Evolutionary conservation across 2,329 filamentous ascomycete genomes (phyloP).

Genomic region (Penicillium sp.): DNA sequence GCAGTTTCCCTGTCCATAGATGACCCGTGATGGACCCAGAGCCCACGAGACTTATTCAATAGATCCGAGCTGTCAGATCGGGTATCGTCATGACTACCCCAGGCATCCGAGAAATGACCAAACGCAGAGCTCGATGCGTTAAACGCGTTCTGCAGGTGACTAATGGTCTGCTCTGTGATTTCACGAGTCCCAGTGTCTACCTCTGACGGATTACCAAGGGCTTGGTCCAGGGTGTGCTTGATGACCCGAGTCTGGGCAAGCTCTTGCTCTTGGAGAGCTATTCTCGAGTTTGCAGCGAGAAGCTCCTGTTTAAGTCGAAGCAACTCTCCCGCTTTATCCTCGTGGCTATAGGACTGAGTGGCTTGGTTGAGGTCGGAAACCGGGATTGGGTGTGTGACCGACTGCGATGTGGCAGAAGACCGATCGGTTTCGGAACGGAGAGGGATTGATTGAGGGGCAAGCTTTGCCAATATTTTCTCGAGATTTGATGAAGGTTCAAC

Average conservation of each 20-base stretch:
- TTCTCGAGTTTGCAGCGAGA: constrained; percentile 57
- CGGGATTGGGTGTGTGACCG: constrained; percentile 15
- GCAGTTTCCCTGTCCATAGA: constrained; percentile 30
- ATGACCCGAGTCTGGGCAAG: constrained; percentile 61
- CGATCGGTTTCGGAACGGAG: constrained; percentile 23
- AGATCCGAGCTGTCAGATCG: constrained; percentile 48
- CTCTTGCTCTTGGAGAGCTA: constrained; percentile 63
- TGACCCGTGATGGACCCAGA: constrained; percentile 30
- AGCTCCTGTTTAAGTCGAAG: constrained; percentile 60
- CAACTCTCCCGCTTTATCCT: constrained; percentile 51
- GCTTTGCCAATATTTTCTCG: constrained; percentile 60
- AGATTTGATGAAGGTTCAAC: constrained; percentile 49
- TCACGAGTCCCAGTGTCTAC: constrained; percentile 52
- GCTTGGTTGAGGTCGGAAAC: constrained; percentile 10
- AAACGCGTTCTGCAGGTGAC: constrained; percentile 54
- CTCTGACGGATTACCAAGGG: constrained; percentile 56
- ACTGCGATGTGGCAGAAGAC: constrained; percentile 19
- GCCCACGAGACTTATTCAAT: constrained; percentile 39
- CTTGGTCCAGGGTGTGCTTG: constrained; percentile 62
- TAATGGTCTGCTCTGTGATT: constrained; percentile 53
- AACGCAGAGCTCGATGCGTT: constrained; percentile 51
- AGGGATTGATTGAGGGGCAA: constrained; percentile 37
- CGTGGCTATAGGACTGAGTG: constrained; percentile 14
- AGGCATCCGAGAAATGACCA: constrained; percentile 44
- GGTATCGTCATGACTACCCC: constrained; percentile 46